A percentile compares a stretch with the other conserved stretches of the same genome.
Conservation (phyloP, 2,329 filamentous ascomycete genomes). For the Nakataea oryzae region DNA sequence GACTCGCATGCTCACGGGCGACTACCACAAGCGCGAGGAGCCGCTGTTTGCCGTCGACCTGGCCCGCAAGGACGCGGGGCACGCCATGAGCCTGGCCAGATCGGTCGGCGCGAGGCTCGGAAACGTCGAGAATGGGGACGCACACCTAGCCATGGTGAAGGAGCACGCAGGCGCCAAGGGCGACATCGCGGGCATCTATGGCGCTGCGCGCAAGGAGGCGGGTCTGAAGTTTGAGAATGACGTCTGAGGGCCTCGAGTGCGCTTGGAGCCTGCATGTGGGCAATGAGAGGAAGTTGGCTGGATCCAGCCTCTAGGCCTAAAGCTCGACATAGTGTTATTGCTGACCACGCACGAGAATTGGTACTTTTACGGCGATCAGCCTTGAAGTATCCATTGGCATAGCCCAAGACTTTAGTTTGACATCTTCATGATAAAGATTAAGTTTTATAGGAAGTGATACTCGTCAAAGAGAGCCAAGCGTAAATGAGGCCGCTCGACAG, state of each 20-base stretch:
- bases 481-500: no score
- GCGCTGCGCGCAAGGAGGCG: constrained; percentile 62
- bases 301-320: no score
- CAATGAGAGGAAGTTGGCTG: neutral
- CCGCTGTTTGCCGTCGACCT: constrained; percentile 79
- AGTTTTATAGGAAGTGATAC: no score
- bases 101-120: constrained; percentile 50
- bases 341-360: no score
- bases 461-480: no score
- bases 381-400: no score
- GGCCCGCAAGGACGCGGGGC: constrained; percentile 70
- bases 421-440: no score
- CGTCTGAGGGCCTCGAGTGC: neutral
- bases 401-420: no score
- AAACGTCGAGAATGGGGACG: constrained; percentile 57
- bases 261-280: no score
- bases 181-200: constrained; percentile 77
- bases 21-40: constrained; percentile 65
- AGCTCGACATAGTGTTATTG: no score
- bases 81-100: constrained; percentile 60
- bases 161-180: constrained; percentile 56
- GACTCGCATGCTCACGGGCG: constrained; percentile 61
- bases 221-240: constrained; percentile 66
- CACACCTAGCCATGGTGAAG: constrained; percentile 59
- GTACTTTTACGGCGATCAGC: no score